These are phyloP conservation scores for Xanthoparmelia taractica DNA, from an alignment of 495 filamentous ascomycete genomes.

Conservation along the genomic window DNA sequence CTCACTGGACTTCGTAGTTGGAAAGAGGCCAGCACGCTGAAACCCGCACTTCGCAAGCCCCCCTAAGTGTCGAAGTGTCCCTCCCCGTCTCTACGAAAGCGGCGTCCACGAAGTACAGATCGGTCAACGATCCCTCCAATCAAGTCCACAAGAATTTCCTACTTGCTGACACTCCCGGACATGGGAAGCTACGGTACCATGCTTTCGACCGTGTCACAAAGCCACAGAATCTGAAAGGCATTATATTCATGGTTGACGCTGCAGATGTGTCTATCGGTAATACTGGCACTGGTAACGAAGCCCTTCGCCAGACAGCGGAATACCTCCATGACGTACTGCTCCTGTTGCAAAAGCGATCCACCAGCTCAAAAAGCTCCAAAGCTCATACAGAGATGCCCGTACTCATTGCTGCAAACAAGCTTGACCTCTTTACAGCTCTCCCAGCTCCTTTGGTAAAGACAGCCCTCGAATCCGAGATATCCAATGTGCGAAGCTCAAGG, in stretches of 20 bases:
- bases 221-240: slow-evolving; percentile 54
- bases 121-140: slow-evolving; percentile 58
- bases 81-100: slow-evolving; percentile 57
- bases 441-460: slow-evolving; percentile 69
- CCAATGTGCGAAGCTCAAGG: slow-evolving; percentile 65
- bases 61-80: slow-evolving; percentile 62
- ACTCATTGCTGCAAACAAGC: slow-evolving; percentile 85
- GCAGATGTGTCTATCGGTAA: slow-evolving; percentile 49
- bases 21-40: slow-evolving; percentile 22
- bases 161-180: slow-evolving; percentile 83
- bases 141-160: slow-evolving; percentile 62
- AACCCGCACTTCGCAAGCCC: slow-evolving; percentile 78
- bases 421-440: slow-evolving; percentile 89
- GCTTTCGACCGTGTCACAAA: slow-evolving; percentile 39
- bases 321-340: slow-evolving; percentile 86
- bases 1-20: slow-evolving; percentile 13
- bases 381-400: slow-evolving; percentile 59
- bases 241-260: slow-evolving; percentile 84
- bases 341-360: slow-evolving; percentile 66
- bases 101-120: slow-evolving; percentile 62
- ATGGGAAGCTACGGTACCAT: slow-evolving; percentile 75
- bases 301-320: slow-evolving; percentile 54
- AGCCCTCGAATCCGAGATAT: slow-evolving; percentile 73
- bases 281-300: slow-evolving; percentile 30
- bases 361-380: slow-evolving; percentile 48